A percentile compares a stretch with the other conserved stretches of the same genome.
phyloP scores from a whole-genome alignment of 208 protist species.

The Trypanosoma conorhini region DNA sequence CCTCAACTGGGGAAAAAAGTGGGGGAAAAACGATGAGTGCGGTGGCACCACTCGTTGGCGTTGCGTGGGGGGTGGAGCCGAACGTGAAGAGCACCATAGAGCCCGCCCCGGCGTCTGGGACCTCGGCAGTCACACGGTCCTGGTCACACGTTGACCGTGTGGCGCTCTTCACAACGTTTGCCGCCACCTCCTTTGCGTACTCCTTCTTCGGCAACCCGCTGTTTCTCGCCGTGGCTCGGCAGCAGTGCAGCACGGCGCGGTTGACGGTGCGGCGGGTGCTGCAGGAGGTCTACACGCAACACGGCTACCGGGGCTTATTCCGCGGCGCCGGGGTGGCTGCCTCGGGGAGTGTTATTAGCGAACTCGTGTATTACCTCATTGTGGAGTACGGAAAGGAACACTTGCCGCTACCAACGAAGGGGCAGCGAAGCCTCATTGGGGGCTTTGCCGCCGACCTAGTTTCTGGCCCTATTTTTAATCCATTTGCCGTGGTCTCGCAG shows the following conservation, averaged over 20 bases:
- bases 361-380: constrained; percentile 72
- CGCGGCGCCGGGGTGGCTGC: constrained; percentile 62
- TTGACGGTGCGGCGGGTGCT: constrained; percentile 49
- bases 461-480: constrained; percentile 80
- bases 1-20: not conserved
- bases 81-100: constrained; percentile 6
- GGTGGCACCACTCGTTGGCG: constrained; percentile 9
- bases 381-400: constrained; percentile 83
- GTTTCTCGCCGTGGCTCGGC: constrained; percentile 73
- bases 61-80: not conserved
- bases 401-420: constrained; percentile 49
- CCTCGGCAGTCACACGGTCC: constrained; percentile 73
- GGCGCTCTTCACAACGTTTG: constrained; percentile 66
- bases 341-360: constrained; percentile 71
- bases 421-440: constrained; percentile 72
- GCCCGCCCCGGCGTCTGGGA: constrained; percentile 28
- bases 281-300: constrained; percentile 37
- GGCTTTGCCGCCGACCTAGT: constrained; percentile 66
- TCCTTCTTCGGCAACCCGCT: constrained; percentile 69
- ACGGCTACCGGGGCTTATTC: constrained; percentile 66
- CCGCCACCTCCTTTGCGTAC: constrained; percentile 64
- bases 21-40: not conserved
- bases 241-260: constrained; percentile 59
- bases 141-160: constrained; percentile 78
- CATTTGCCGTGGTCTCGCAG: constrained; percentile 80